Percentiles rank a stretch among this genome's conserved stretches.
Evolutionary conservation across 169 alveolate genomes (phyloP).

Genomic region (Babesia divergens): DNA sequence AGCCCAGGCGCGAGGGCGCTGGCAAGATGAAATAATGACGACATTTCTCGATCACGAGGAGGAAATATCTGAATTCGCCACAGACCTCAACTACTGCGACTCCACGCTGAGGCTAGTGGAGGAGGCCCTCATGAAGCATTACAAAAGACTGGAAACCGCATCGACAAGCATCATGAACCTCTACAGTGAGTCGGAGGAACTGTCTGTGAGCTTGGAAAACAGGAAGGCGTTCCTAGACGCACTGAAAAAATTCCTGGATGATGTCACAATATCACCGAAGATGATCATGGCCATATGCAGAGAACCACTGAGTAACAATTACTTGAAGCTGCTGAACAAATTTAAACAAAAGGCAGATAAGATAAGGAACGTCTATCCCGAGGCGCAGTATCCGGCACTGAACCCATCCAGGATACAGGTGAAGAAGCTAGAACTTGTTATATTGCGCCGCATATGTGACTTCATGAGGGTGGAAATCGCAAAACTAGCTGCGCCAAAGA

Average conservation of each 20-base stretch:
- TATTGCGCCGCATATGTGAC: conserved; percentile 56
- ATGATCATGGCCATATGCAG: conserved; percentile 60
- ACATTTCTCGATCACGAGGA: conserved; percentile 52
- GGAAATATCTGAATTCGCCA: conserved; percentile 53
- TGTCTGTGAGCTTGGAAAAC: conserved; percentile 61
- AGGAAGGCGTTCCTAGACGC: conserved; percentile 59
- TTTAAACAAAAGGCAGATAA: conserved; percentile 59
- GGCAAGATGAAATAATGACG: conserved; percentile 60
- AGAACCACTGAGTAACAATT: conserved; percentile 60
- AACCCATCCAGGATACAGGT: conserved; percentile 56
- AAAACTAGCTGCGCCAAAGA: conserved; percentile 54
- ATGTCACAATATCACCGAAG: conserved; percentile 64
- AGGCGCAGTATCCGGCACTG: conserved; percentile 69
- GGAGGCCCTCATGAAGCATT: conserved; percentile 57
- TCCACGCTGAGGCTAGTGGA: conserved; percentile 53
- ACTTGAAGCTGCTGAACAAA: conserved; percentile 34
- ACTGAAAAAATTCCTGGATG: conserved; percentile 62
- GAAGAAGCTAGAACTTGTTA: conserved; percentile 58
- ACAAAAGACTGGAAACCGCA: conserved; percentile 54
- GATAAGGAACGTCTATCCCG: conserved; percentile 57
- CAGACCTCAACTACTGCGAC: conserved; percentile 64
- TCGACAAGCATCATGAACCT: conserved; percentile 63
- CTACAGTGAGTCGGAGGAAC: conserved; percentile 60
- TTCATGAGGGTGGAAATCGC: conserved; percentile 51
- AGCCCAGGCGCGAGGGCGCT: conserved; percentile 22